A percentile compares a stretch with the other conserved stretches of the same genome.
Conservation (phyloP, 768 basidiomycete genomes). For the Pisolithus microcarpus region DNA sequence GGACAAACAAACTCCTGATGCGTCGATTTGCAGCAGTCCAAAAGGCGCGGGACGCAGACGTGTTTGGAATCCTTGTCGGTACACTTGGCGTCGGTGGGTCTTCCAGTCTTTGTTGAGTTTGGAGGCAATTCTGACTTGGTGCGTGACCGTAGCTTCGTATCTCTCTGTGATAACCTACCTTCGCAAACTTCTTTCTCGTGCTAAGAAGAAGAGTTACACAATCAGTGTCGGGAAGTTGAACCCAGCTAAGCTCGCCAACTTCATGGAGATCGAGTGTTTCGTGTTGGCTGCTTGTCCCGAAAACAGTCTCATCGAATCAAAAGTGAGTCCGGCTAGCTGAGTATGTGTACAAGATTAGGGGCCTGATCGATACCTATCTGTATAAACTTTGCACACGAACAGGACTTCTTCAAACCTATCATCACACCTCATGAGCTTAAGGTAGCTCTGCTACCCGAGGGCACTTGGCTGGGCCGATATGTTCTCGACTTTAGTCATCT, state of each 20-base stretch:
- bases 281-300: constrained; percentile 93
- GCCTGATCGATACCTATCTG: no score
- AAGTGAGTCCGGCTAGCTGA: constrained; percentile 31
- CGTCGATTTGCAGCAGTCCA: constrained; percentile 83
- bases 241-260: constrained; percentile 92
- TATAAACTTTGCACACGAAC: not conserved
- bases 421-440: constrained; percentile 90
- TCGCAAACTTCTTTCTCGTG: constrained; percentile 55
- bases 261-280: constrained; percentile 93
- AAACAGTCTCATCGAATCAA: constrained; percentile 74
- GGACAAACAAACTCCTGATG: constrained; percentile 81
- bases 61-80: constrained; percentile 92
- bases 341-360: not conserved
- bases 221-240: constrained; percentile 93
- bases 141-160: constrained; percentile 55
- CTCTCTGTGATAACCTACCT: constrained; percentile 78
- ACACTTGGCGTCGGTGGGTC: constrained; percentile 80
- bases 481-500: constrained; percentile 69
- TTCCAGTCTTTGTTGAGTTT: not conserved
- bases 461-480: constrained; percentile 71
- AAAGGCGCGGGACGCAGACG: constrained; percentile 84
- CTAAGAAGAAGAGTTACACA: constrained; percentile 88
- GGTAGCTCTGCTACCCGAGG: constrained; percentile 64
- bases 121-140: not conserved
- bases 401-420: constrained; percentile 90